phyloP scores from a whole-genome alignment of 1,284 basidiomycete species.

The Tausonia pullulans region DNA sequence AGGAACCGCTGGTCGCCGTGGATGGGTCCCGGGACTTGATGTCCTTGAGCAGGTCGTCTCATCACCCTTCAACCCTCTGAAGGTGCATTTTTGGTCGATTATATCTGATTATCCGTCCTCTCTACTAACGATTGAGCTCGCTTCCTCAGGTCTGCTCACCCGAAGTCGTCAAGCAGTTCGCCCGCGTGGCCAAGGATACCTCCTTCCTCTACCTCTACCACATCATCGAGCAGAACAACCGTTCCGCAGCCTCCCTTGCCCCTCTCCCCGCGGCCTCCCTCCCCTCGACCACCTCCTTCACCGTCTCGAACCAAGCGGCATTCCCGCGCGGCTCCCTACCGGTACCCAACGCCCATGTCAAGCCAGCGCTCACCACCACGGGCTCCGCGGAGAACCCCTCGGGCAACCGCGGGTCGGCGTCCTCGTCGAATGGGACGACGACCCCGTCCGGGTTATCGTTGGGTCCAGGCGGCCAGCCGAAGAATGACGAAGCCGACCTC shows the following conservation, averaged over 20 bases:
- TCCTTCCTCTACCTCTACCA: conserved; percentile 93
- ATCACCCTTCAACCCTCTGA: conserved; percentile 79
- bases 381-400: not conserved
- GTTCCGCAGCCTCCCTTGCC: conserved; percentile 19
- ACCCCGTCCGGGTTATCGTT: too few relatives aligned
- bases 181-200: conserved; percentile 80
- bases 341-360: conserved; percentile 24
- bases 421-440: too few relatives aligned
- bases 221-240: conserved; percentile 72
- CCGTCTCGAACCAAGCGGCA: conserved; percentile 9
- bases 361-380: conserved; percentile 25
- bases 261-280: conserved; percentile 19
- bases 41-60: conserved; percentile 71
- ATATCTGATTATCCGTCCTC: not conserved
- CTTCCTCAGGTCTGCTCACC: conserved; percentile 62
- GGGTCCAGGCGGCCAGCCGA: too few relatives aligned
- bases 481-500: conserved; percentile 52
- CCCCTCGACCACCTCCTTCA: conserved; percentile 17
- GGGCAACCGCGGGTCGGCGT: too few relatives aligned
- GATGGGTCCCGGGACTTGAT: conserved; percentile 73
- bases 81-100: conserved; percentile 41
- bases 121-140: too few relatives aligned
- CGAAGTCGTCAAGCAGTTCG: conserved; percentile 87
- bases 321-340: conserved; percentile 17
- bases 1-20: conserved; percentile 43